These are phyloP conservation scores for Irpex sp. DNA, from an alignment of 1,284 basidiomycete species.

Conservation along the genomic window DNA sequence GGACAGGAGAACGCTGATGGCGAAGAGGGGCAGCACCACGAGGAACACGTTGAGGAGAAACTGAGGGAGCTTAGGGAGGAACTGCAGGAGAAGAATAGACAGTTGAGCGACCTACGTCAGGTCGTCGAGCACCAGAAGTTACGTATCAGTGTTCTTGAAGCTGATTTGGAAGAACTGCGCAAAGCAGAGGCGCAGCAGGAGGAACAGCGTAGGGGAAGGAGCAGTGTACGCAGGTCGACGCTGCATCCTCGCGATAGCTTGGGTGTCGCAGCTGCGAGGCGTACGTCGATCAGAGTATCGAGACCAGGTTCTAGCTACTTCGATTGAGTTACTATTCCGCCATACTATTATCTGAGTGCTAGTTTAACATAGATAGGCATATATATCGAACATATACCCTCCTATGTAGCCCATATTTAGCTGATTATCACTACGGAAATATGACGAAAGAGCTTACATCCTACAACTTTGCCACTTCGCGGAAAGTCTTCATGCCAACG, in stretches of 20 bases:
- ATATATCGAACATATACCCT: background rate
- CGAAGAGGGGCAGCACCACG: background rate
- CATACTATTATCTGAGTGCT: background rate
- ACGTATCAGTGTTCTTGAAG: constrained; percentile 14
- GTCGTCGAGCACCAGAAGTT: constrained; percentile 18
- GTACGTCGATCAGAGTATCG: constrained; percentile 11
- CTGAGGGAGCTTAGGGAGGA: constrained; percentile 8
- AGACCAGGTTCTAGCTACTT: constrained; percentile 4
- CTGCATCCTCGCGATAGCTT: constrained; percentile 12
- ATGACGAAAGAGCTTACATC: background rate
- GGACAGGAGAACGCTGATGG: background rate
- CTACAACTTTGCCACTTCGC: constrained; percentile 6
- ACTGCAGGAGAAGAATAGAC: constrained; percentile 10
- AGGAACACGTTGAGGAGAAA: constrained; percentile 4
- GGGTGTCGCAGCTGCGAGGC: constrained; percentile 5
- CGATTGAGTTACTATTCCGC: background rate
- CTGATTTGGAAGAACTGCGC: constrained; percentile 8
- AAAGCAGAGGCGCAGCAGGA: constrained; percentile 4
- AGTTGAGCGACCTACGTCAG: constrained; percentile 9
- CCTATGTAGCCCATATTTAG: background rate
- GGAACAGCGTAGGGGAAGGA: constrained; percentile 10
- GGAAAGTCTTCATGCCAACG: constrained; percentile 15
- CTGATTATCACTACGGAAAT: background rate
- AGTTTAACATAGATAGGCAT: background rate
- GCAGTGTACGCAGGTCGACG: constrained; percentile 13